phyloP scores from a whole-genome alignment of 1,284 basidiomycete species.

The Earliella scabrosa region DNA sequence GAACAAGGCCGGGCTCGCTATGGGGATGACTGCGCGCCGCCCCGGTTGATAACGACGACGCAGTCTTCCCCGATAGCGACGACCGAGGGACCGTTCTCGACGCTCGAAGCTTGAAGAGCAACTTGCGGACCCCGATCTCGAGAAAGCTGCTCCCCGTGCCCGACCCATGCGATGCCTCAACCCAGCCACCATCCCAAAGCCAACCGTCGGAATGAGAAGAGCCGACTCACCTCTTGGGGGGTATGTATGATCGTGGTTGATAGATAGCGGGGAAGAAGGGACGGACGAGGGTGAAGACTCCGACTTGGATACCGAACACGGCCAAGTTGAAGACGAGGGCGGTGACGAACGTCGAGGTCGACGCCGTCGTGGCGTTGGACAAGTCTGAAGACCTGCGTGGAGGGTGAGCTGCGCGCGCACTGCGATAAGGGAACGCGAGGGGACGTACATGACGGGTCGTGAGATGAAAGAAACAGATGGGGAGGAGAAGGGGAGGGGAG shows the following conservation, averaged over 20 bases:
- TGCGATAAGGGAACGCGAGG: not conserved
- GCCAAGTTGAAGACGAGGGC: constrained; percentile 76
- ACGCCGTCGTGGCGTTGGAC: constrained; percentile 32
- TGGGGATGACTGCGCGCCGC: no score
- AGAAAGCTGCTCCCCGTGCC: no score
- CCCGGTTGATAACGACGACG: no score
- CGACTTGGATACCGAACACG: constrained; percentile 69
- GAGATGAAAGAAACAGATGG: not conserved
- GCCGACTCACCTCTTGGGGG: constrained; percentile 51
- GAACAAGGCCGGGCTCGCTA: no score
- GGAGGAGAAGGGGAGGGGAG: not conserved
- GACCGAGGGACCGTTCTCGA: no score
- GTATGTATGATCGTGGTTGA: constrained; percentile 77
- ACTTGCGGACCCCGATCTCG: no score
- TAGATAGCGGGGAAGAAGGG: constrained; percentile 79
- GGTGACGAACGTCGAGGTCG: constrained; percentile 68
- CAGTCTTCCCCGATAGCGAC: no score
- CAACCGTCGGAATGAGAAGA: no score
- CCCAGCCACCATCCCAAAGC: no score
- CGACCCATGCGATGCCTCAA: no score
- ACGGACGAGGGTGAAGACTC: constrained; percentile 71
- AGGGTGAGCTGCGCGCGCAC: not conserved
- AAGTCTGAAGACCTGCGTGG: constrained; percentile 11
- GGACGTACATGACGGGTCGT: constrained; percentile 19
- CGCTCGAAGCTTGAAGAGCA: no score